phyloP scores from a whole-genome alignment of 2,329 filamentous ascomycete species.

The Periconia macrospinosa region DNA sequence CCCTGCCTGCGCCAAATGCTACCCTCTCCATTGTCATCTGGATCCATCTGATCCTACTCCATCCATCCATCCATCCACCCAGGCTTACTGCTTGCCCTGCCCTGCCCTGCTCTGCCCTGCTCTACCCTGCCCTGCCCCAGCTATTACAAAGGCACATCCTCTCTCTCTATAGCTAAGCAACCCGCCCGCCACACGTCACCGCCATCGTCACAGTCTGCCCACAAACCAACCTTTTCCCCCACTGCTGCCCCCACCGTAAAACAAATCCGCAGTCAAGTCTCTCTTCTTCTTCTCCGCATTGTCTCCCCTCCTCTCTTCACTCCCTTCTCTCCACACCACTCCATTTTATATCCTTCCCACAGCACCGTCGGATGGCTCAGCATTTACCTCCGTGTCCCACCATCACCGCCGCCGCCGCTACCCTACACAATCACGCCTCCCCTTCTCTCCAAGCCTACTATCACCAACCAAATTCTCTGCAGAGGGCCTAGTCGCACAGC shows the following conservation, averaged over 20 bases:
- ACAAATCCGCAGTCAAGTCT: too few species aligned
- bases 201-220: not conserved
- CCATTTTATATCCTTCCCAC: not conserved
- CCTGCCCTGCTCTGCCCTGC: too few species aligned
- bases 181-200: not conserved
- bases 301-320: not conserved
- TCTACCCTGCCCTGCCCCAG: too few species aligned
- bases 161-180: not conserved
- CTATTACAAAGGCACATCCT: too few species aligned
- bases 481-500: constrained; percentile 33
- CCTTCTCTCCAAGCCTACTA: constrained; percentile 28
- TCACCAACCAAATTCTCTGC: constrained; percentile 38
- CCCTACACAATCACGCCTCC: constrained; percentile 20
- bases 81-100: too few species aligned
- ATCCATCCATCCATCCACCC: not conserved
- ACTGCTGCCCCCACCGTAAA: not conserved
- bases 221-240: not conserved
- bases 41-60: not conserved
- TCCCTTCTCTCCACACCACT: not conserved
- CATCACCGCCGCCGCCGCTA: constrained; percentile 19
- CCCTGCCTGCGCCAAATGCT: too few species aligned
- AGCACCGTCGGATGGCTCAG: constrained; percentile 35
- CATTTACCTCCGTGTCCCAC: constrained; percentile 23
- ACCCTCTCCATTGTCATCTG: too few species aligned
- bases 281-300: not conserved